Evolutionary conservation across 495 filamentous ascomycete species (phyloP), one percentile per base, ranked within the genome.

Genomic region (Pyrenula aspistea): DNA sequence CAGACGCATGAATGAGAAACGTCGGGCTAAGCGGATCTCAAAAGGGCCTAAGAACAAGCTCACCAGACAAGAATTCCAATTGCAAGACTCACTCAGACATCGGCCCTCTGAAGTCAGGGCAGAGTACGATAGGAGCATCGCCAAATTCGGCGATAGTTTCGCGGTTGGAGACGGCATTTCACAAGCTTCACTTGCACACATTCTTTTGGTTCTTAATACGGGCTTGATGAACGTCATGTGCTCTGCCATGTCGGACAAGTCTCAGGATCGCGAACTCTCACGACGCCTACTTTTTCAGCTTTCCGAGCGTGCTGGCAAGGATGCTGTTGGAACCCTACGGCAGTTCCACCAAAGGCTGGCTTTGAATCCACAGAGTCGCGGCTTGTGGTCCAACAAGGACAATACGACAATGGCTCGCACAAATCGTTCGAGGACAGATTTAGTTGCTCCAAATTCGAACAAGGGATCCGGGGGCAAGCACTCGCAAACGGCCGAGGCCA

Each of bases 1-100:
- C 50, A 52, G 22, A 52, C 50, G 50, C 50, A 52, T 52, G 50
- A 52, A 52, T 4, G 50, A 20, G 19, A 52, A 20, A 52, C 50
- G 20, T 4, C 8, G 50, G 20, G 10, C 8, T 4, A 52, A 20
- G 19, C 4, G 4, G 15, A 42, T 15, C 8, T 42, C 31, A 4
- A 42, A 42, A 42, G 8, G 15, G 15, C 8, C 31, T 8, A 20
- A 8, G 19, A 52, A 8, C 50, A 52, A 19, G 20, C 50, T 52
- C 22, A 52, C 8, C 22, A 24, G 20, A 20, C 8, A 52, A 52
- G 19, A 52, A 8, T 8, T 10, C 8, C 50, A 52, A 24, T 24
- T 52, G 10, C 50, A 52, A 8, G 20, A 20, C 22, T 52, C 50
- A 8, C 50, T 52, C 19, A 20, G 22, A 52, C 4, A 8, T 52